A percentile compares a stretch with the other conserved stretches of the same genome.
Conservation (phyloP, 768 basidiomycete genomes). For the Mycena rebaudengoi region DNA sequence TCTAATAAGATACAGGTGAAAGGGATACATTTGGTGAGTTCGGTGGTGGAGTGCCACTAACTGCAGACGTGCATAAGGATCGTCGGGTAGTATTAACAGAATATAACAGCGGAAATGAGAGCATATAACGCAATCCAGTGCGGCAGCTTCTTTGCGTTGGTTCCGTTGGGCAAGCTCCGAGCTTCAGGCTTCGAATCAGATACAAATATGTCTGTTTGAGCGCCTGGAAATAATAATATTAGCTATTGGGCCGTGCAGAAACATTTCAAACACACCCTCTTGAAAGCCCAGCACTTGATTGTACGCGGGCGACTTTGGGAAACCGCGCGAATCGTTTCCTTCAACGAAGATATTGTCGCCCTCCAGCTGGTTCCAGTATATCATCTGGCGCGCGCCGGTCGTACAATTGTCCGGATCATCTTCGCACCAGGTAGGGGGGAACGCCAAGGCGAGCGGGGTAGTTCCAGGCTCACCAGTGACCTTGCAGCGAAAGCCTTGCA, state of each 20-base stretch:
- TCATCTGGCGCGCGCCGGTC: slow-evolving; percentile 53
- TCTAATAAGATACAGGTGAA: too few species aligned
- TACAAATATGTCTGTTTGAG: slow-evolving; percentile 14
- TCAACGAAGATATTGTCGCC: slow-evolving; percentile 52
- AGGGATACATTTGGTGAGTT: too few species aligned
- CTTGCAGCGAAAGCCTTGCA: slow-evolving; percentile 49
- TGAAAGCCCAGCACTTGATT: slow-evolving; percentile 46
- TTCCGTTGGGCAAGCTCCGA: neutral
- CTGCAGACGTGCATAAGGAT: too few species aligned
- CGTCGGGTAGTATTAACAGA: neutral
- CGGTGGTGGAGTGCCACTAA: too few species aligned
- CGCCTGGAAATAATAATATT: slow-evolving; percentile 3
- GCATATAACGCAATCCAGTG: neutral
- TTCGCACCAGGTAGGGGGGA: slow-evolving; percentile 53
- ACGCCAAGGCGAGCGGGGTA: slow-evolving; percentile 36
- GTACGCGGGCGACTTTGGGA: slow-evolving; percentile 47
- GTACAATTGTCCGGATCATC: slow-evolving; percentile 43
- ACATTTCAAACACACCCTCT: slow-evolving; percentile 35
- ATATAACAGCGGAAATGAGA: neutral
- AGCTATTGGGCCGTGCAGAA: neutral
- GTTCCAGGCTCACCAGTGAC: slow-evolving; percentile 45
- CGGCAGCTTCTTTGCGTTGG: neutral
- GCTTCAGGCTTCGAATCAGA: neutral
- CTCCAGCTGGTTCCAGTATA: slow-evolving; percentile 52
- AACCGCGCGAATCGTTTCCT: slow-evolving; percentile 53